Evolutionary conservation across 495 filamentous ascomycete genomes (phyloP).

Genomic region (Neurospora sp.): DNA sequence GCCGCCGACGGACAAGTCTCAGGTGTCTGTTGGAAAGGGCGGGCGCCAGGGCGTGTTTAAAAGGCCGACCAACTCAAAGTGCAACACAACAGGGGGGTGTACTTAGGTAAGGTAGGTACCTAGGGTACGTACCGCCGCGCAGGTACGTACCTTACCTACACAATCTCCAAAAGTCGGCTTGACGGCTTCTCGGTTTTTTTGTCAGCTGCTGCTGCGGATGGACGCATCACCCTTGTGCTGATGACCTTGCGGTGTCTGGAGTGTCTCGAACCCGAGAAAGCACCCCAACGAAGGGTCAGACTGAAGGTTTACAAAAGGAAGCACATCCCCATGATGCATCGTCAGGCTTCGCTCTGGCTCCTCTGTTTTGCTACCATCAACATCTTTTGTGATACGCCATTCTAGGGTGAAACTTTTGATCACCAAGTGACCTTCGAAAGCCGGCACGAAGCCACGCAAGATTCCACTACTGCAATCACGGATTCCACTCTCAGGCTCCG

Average conservation of each 20-base stretch:
- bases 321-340: neutral
- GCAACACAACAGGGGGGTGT: slow-evolving; percentile 9
- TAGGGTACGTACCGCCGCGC: neutral
- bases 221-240: slow-evolving; percentile 18
- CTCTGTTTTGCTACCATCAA: neutral
- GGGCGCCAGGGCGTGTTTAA: slow-evolving; percentile 8
- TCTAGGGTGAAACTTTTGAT: neutral
- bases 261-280: slow-evolving; percentile 12
- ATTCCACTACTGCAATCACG: neutral
- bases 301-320: slow-evolving; percentile 20
- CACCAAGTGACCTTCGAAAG: neutral
- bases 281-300: slow-evolving; percentile 15
- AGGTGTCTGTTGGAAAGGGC: slow-evolving; percentile 6
- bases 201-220: slow-evolving; percentile 27
- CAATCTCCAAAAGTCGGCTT: neutral
- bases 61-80: slow-evolving; percentile 6
- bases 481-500: neutral
- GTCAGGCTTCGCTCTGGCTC: neutral
- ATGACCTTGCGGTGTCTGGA: slow-evolving; percentile 19
- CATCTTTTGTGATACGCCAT: neutral
- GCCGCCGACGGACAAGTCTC: slow-evolving; percentile 7
- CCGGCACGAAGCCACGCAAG: neutral
- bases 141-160: neutral
- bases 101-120: neutral
- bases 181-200: slow-evolving; percentile 18